Evolutionary conservation across 768 basidiomycete genomes (phyloP).

Genomic region (Sarcodon aspratus): DNA sequence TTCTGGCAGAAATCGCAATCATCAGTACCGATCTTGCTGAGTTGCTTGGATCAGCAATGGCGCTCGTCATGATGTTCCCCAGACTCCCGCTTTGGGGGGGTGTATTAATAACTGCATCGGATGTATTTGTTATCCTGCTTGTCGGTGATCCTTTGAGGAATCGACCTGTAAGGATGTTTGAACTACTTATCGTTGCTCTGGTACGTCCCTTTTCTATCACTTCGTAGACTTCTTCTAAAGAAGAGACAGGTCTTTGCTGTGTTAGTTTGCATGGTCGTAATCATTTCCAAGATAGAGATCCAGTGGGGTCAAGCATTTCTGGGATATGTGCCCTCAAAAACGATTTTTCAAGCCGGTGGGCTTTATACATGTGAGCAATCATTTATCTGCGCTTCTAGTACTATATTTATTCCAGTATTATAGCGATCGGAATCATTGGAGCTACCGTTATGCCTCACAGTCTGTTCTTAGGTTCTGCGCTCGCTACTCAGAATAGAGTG

Average conservation of each 20-base stretch:
- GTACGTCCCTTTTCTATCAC: constrained; percentile 24
- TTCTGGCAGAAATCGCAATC: constrained; percentile 36
- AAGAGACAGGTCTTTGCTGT: constrained; percentile 29
- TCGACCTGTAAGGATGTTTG: constrained; percentile 58
- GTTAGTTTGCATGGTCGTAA: constrained; percentile 65
- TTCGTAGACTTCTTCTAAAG: not conserved
- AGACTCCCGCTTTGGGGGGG: constrained; percentile 34
- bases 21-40: constrained; percentile 50
- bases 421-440: constrained; percentile 64
- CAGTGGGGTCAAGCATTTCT: constrained; percentile 65
- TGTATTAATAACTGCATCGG: constrained; percentile 35
- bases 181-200: constrained; percentile 48
- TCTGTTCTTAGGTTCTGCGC: constrained; percentile 78
- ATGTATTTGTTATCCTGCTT: constrained; percentile 48
- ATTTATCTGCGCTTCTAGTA: constrained; percentile 15
- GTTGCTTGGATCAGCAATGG: constrained; percentile 49
- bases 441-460: constrained; percentile 93
- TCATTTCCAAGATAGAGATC: constrained; percentile 61
- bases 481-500: constrained; percentile 75
- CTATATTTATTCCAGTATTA: constrained; percentile 9
- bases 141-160: constrained; percentile 61
- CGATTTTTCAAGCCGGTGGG: constrained; percentile 40
- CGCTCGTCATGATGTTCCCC: constrained; percentile 40
- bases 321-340: constrained; percentile 67
- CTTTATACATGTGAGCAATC: constrained; percentile 51